Percentiles rank a stretch among this genome's conserved stretches.
These are phyloP conservation scores for Cytospora piceae DNA, from an alignment of 2,329 filamentous ascomycete genomes.

Conservation along the genomic window DNA sequence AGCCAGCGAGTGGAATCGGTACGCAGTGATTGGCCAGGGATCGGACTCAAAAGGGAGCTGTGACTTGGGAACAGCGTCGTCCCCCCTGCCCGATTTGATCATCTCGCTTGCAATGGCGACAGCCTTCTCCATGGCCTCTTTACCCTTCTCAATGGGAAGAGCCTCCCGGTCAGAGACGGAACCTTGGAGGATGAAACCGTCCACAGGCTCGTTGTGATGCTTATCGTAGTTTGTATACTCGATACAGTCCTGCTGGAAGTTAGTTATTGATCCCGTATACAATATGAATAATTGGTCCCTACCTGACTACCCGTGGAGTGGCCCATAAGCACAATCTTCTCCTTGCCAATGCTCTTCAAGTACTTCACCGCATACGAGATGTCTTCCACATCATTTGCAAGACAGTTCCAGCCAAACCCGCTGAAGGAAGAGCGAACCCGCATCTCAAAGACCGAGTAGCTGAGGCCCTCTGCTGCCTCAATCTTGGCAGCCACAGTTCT, in stretches of 20 bases:
- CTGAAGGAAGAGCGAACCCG: conserved; percentile 58
- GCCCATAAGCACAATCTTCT: conserved; percentile 59
- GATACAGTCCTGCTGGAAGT: conserved; percentile 54
- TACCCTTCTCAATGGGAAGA: conserved; percentile 49
- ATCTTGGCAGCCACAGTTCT: conserved; percentile 51
- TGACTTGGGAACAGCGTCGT: conserved; percentile 58
- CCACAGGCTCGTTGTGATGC: conserved; percentile 56
- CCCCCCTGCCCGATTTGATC: conserved; percentile 57
- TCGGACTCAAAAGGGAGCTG: conserved; percentile 46
- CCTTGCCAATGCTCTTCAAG: conserved; percentile 52
- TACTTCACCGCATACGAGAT: conserved; percentile 58
- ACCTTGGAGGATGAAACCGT: conserved; percentile 80
- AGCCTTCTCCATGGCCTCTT: conserved; percentile 48
- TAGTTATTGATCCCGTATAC: conserved; percentile 18
- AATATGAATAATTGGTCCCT: conserved; percentile 15
- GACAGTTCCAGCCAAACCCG: conserved; percentile 54
- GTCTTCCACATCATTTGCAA: conserved; percentile 58
- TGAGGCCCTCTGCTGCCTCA: conserved; percentile 42
- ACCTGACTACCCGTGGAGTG: conserved; percentile 64
- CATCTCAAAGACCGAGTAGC: conserved; percentile 61
- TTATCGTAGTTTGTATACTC: conserved; percentile 54
- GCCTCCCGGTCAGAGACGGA: conserved; percentile 78
- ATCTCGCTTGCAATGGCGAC: conserved; percentile 56
- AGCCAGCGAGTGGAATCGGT: conserved; percentile 55
- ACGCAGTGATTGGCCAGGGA: conserved; percentile 53